These are phyloP conservation scores for Neltuma alba DNA, from an alignment of 306 rosid species.

Conservation along the genomic window DNA sequence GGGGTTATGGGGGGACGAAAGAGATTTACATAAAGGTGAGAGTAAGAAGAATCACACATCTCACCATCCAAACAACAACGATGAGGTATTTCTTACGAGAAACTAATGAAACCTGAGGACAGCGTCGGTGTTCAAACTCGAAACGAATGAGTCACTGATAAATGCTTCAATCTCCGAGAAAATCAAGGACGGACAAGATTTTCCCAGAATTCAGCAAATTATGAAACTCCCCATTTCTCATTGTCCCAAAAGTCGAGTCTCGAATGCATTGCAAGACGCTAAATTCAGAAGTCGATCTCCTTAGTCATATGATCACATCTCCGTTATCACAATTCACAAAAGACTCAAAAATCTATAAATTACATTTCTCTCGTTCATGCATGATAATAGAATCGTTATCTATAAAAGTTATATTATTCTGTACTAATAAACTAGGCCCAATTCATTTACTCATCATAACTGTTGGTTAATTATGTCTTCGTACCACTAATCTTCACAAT, in stretches of 20 bases:
- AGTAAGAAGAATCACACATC: background rate
- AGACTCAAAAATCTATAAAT: no score
- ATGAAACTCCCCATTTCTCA: conserved; percentile 31
- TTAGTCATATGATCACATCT: background rate
- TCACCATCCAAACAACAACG: background rate
- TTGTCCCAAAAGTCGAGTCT: background rate
- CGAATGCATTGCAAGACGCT: background rate
- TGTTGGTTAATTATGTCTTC: no score
- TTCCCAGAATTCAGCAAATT: conserved; percentile 32
- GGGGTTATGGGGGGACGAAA: no score
- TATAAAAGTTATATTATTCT: no score
- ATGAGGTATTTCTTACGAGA: background rate
- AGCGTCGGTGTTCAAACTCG: background rate
- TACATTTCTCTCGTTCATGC: no score
- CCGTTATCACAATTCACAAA: background rate
- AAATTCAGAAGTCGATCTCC: background rate
- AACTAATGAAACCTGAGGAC: background rate
- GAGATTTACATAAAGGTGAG: background rate
- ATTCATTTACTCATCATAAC: no score
- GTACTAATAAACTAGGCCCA: no score
- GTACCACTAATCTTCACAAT: no score
- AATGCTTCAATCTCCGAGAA: background rate
- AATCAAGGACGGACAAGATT: conserved; percentile 20
- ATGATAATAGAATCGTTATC: no score
- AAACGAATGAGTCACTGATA: background rate